Conservation (phyloP, 1,139 yeast genomes). For the Pichia sp. region DNA sequence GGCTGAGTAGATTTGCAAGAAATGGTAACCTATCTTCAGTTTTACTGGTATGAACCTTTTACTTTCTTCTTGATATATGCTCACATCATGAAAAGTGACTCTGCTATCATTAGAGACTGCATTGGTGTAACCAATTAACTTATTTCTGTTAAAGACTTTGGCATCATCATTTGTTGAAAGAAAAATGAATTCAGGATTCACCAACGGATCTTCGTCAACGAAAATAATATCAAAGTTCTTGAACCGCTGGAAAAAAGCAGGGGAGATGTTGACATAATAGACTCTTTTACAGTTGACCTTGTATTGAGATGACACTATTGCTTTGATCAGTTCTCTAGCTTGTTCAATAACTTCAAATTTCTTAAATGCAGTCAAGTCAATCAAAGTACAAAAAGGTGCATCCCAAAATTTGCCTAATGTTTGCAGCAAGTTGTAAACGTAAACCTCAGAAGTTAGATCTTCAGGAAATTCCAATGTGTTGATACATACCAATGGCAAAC, state of each 20-base stretch:
- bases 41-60: slow-evolving; percentile 50
- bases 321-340: slow-evolving; percentile 34
- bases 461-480: slow-evolving; percentile 41
- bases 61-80: slow-evolving; percentile 43
- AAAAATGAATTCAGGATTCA: slow-evolving; percentile 23
- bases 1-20: slow-evolving; percentile 51
- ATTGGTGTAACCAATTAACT: slow-evolving; percentile 41
- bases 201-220: slow-evolving; percentile 7
- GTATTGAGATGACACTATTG: slow-evolving; percentile 46
- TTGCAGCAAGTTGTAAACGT: slow-evolving; percentile 62
- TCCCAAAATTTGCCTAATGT: slow-evolving; percentile 73
- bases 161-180: slow-evolving; percentile 39
- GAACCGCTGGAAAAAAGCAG: slow-evolving; percentile 33
- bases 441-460: slow-evolving; percentile 49
- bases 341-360: slow-evolving; percentile 27
- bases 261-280: slow-evolving; percentile 57
- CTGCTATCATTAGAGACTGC: slow-evolving; percentile 49
- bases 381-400: slow-evolving; percentile 54
- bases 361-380: slow-evolving; percentile 66
- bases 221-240: slow-evolving; percentile 12
- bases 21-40: slow-evolving; percentile 66
- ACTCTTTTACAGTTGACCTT: slow-evolving; percentile 51
- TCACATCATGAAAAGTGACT: slow-evolving; percentile 57
- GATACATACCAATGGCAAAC: slow-evolving; percentile 63
- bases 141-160: slow-evolving; percentile 45